Evolutionary conservation across 2,329 filamentous ascomycete genomes (phyloP).

Genomic region (Arachnomyces sp.): DNA sequence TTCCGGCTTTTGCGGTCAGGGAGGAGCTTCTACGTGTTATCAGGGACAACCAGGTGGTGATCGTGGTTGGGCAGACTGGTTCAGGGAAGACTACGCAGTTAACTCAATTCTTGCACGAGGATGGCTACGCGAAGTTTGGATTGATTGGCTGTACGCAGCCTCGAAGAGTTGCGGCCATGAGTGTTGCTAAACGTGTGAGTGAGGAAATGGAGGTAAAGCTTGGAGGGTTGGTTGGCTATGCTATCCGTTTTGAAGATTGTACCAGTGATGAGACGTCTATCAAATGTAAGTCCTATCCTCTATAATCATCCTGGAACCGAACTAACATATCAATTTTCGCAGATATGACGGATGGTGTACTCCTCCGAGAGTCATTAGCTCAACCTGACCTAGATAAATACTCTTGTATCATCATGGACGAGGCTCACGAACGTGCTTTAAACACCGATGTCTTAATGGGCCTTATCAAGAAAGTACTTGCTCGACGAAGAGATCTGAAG

Average conservation of each 20-base stretch:
- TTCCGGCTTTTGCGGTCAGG: slow-evolving; percentile 91
- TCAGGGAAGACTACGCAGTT: slow-evolving; percentile 97
- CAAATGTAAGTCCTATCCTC: slow-evolving; percentile 53
- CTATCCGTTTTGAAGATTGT: slow-evolving; percentile 96
- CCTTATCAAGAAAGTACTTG: slow-evolving; percentile 91
- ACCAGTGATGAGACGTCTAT: slow-evolving; percentile 92
- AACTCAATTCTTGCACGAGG: slow-evolving; percentile 91
- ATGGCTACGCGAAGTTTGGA: slow-evolving; percentile 78
- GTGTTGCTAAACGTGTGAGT: slow-evolving; percentile 92
- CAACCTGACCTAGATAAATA: slow-evolving; percentile 92
- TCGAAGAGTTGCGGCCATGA: slow-evolving; percentile 95
- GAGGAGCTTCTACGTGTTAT: slow-evolving; percentile 89
- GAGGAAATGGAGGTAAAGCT: slow-evolving; percentile 96
- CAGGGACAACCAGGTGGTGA: slow-evolving; percentile 91
- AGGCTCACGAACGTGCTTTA: slow-evolving; percentile 90
- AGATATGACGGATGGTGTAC: slow-evolving; percentile 94
- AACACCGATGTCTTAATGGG: slow-evolving; percentile 98
- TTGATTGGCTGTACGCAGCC: slow-evolving; percentile 97
- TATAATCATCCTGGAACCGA: background rate
- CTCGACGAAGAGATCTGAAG: slow-evolving; percentile 81
- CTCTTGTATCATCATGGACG: slow-evolving; percentile 98
- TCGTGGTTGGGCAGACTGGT: slow-evolving; percentile 94
- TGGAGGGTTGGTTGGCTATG: slow-evolving; percentile 83
- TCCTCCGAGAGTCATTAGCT: slow-evolving; percentile 85
- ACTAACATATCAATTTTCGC: slow-evolving; percentile 11